These are phyloP conservation scores for Trichoderma sp. DNA, from an alignment of 2,329 filamentous ascomycete genomes.

Conservation along the genomic window DNA sequence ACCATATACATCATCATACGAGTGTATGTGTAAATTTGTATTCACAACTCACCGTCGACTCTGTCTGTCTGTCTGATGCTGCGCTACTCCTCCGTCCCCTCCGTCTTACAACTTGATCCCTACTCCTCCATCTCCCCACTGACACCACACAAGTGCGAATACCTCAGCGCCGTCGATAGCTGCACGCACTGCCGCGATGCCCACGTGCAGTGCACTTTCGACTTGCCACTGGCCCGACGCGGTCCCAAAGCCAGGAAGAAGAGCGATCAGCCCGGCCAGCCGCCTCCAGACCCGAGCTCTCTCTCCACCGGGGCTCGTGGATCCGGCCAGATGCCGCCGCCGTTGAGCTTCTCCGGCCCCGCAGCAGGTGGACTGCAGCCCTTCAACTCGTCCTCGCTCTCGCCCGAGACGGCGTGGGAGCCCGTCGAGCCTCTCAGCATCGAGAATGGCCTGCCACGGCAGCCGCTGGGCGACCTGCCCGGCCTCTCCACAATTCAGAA, in stretches of 20 bases:
- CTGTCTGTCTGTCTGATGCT: neutral
- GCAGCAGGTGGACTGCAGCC: conserved; percentile 15
- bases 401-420: conserved; percentile 19
- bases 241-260: conserved; percentile 37
- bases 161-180: conserved; percentile 23
- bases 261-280: conserved; percentile 21
- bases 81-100: neutral
- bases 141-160: conserved; percentile 29
- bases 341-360: conserved; percentile 14
- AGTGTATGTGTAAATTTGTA: neutral
- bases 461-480: conserved; percentile 9
- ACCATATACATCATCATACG: neutral
- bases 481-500: conserved; percentile 13
- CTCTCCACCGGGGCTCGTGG: conserved; percentile 12
- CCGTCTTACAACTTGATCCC: neutral
- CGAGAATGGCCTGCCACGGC: conserved; percentile 16
- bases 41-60: neutral
- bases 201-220: conserved; percentile 36
- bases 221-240: conserved; percentile 37
- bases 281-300: conserved; percentile 18
- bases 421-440: conserved; percentile 12
- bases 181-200: conserved; percentile 36
- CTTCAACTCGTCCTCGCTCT: conserved; percentile 13
- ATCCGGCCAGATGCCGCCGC: conserved; percentile 15
- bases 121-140: neutral